These are phyloP conservation scores for Cyanophora paradoxa DNA, from an alignment of 78 protist species.

Conservation along the genomic window DNA sequence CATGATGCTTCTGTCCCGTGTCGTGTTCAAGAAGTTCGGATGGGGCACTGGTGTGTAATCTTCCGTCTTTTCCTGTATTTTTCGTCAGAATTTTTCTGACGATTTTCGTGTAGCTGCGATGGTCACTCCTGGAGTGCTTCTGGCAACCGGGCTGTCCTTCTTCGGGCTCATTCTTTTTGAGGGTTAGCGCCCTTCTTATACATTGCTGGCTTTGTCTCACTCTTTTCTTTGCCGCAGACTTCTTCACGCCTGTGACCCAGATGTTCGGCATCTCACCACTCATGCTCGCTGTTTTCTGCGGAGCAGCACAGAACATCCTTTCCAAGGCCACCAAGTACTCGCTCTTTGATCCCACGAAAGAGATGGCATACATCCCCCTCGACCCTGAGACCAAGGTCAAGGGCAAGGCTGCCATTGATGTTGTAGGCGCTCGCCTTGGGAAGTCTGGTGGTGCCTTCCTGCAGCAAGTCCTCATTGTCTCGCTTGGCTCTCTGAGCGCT, in stretches of 20 bases:
- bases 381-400: slow-evolving; percentile 19
- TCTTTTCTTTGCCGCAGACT: background rate
- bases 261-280: background rate
- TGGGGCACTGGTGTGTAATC: no score
- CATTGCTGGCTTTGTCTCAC: background rate
- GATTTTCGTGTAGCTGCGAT: background rate
- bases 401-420: slow-evolving; percentile 38
- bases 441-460: slow-evolving; percentile 29
- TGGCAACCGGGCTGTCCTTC: background rate
- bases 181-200: background rate
- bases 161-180: background rate
- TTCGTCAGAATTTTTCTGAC: no score
- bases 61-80: no score
- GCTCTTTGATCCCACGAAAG: slow-evolving; percentile 20
- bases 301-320: background rate
- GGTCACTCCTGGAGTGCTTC: slow-evolving; percentile 1
- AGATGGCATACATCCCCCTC: slow-evolving; percentile 25
- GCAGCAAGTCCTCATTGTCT: slow-evolving; percentile 17
- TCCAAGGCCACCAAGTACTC: slow-evolving; percentile 15
- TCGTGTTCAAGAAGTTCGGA: background rate
- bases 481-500: slow-evolving; percentile 2
- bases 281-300: background rate
- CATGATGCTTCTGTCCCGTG: background rate
- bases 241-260: background rate
- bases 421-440: slow-evolving; percentile 20